phyloP scores from a whole-genome alignment of 2,329 filamentous ascomycete species.

The Biscogniauxia marginata region DNA sequence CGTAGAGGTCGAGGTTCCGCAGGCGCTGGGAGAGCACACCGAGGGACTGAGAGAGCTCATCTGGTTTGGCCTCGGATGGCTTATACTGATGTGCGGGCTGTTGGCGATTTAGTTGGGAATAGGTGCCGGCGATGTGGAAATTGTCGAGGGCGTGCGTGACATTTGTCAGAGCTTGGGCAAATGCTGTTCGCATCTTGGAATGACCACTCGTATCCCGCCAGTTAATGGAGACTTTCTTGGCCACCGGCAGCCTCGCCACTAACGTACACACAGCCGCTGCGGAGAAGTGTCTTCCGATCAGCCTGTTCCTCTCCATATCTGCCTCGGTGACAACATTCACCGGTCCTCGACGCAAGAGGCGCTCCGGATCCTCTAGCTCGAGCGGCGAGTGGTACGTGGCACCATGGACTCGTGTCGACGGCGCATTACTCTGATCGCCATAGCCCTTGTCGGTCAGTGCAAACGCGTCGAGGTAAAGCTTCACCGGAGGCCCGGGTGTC shows the following conservation, averaged over 20 bases:
- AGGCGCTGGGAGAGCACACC: not conserved
- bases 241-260: not conserved
- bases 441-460: not conserved
- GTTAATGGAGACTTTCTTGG: not conserved
- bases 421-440: not conserved
- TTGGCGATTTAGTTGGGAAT: not conserved
- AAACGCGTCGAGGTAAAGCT: not conserved
- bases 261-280: not conserved
- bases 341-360: not conserved
- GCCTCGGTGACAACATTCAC: not conserved
- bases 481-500: conserved; percentile 1
- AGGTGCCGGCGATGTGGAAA: conserved; percentile 1
- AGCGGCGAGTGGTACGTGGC: not conserved
- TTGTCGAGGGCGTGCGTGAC: not conserved
- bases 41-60: not conserved
- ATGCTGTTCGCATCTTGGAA: conserved; percentile 1
- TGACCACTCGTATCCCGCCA: not conserved
- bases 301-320: not conserved
- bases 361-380: not conserved
- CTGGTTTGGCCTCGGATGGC: not conserved
- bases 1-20: not conserved
- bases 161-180: not conserved
- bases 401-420: not conserved
- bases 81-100: not conserved
- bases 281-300: not conserved